A percentile compares a stretch with the other conserved stretches of the same genome.
Evolutionary conservation across 2,329 filamentous ascomycete genomes (phyloP).

Genomic region (Xylaria sp.): DNA sequence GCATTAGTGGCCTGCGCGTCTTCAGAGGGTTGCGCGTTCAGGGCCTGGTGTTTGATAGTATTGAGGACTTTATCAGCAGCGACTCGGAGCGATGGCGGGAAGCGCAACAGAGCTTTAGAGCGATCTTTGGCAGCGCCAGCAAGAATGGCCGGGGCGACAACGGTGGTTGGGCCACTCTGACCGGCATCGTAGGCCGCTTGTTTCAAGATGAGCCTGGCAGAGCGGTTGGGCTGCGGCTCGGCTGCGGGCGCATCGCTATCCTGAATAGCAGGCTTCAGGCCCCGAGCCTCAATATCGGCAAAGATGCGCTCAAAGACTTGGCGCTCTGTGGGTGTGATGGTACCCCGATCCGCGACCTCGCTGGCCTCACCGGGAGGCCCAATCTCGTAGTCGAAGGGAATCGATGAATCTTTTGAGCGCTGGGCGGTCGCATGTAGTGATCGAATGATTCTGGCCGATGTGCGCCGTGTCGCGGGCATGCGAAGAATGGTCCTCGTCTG

Average conservation of each 20-base stretch:
- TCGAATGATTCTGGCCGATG: constrained; percentile 40
- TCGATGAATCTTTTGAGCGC: constrained; percentile 45
- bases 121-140: constrained; percentile 48
- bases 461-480: constrained; percentile 49
- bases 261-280: constrained; percentile 41
- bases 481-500: constrained; percentile 72
- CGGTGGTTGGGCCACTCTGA: constrained; percentile 35
- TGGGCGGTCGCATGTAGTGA: constrained; percentile 41
- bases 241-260: constrained; percentile 24
- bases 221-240: constrained; percentile 30
- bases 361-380: constrained; percentile 40
- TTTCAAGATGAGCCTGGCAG: constrained; percentile 48
- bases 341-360: constrained; percentile 50
- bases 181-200: constrained; percentile 44
- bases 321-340: constrained; percentile 67
- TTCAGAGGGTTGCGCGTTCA: not conserved
- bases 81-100: constrained; percentile 55
- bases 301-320: constrained; percentile 66
- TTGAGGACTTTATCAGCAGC: constrained; percentile 55
- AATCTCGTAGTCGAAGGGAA: constrained; percentile 65
- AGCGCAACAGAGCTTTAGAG: constrained; percentile 52
- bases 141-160: constrained; percentile 38
- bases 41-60: constrained; percentile 43
- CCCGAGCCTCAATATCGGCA: constrained; percentile 62
- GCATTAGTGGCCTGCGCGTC: not conserved